Percentiles rank a stretch among this genome's conserved stretches.
phyloP scores from a whole-genome alignment of 2,329 filamentous ascomycete species.

The Exutisphaerella laricina region DNA sequence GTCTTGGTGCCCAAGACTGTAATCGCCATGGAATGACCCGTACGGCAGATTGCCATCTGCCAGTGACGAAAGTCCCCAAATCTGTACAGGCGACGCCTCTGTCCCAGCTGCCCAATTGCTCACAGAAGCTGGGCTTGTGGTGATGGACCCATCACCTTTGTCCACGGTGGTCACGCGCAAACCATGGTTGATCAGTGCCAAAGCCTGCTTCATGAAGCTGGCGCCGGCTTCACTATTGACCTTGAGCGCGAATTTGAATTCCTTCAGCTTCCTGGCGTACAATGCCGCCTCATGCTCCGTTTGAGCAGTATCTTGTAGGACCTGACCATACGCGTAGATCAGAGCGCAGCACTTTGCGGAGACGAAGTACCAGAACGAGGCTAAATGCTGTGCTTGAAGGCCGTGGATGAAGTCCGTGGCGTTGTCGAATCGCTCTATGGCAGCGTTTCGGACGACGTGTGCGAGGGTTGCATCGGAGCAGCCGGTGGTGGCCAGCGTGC shows the following conservation, averaged over 20 bases:
- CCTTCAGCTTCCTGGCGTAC: constrained; percentile 36
- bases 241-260: constrained; percentile 40
- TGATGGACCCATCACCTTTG: constrained; percentile 10
- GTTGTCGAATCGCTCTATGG: constrained; percentile 39
- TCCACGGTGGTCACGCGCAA: constrained; percentile 13
- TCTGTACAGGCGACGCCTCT: constrained; percentile 13
- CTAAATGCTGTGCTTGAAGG: constrained; percentile 42
- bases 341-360: constrained; percentile 41
- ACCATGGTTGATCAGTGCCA: constrained; percentile 23
- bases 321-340: constrained; percentile 39
- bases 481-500: constrained; percentile 25
- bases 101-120: constrained; percentile 6
- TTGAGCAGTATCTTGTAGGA: constrained; percentile 35
- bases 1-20: constrained; percentile 7
- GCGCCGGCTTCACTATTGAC: constrained; percentile 39
- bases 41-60: constrained; percentile 11
- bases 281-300: constrained; percentile 33
- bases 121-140: constrained; percentile 15
- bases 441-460: constrained; percentile 40
- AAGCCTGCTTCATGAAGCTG: constrained; percentile 39
- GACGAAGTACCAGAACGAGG: constrained; percentile 45
- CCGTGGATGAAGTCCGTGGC: constrained; percentile 44
- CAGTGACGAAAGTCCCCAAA: constrained; percentile 13
- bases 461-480: constrained; percentile 29
- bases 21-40: constrained; percentile 11